Evolutionary conservation across 176 grass and related monocot species (phyloP).

Genomic region (Triticum turgidum): DNA sequence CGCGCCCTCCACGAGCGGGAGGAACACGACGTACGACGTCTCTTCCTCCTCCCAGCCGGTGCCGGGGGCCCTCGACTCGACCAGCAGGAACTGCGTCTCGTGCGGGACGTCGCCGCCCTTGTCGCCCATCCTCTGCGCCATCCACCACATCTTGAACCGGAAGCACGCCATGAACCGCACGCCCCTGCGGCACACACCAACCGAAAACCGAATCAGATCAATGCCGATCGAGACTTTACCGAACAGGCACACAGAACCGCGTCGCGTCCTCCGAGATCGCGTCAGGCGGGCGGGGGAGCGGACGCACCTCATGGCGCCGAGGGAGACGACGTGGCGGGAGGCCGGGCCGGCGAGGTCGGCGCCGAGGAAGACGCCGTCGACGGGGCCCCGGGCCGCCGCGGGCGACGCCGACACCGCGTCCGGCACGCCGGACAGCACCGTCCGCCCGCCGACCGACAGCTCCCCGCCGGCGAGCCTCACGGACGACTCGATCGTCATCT

Average conservation of each 20-base stretch:
- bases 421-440: conserved; percentile 65
- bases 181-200: conserved; percentile 16
- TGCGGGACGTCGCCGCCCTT: conserved; percentile 78
- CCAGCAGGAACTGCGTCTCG: conserved; percentile 93
- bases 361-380: conserved; percentile 85
- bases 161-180: conserved; percentile 82
- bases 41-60: background rate
- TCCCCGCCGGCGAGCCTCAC: conserved; percentile 55
- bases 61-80: conserved; percentile 52
- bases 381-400: conserved; percentile 43
- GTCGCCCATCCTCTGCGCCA: conserved; percentile 86
- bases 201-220: background rate
- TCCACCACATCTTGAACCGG: conserved; percentile 99
- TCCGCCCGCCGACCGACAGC: conserved; percentile 46
- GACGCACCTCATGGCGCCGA: conserved; percentile 63
- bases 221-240: background rate
- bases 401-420: conserved; percentile 53
- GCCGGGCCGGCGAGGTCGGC: conserved; percentile 41
- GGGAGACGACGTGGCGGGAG: conserved; percentile 68
- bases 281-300: background rate
- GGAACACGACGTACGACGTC: conserved; percentile 66
- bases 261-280: background rate
- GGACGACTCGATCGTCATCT: conserved; percentile 71
- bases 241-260: background rate
- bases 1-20: conserved; percentile 75